Percentiles rank a stretch among this genome's conserved stretches.
Conservation (phyloP, 345 rosid genomes). For the Salix koriyanagi region DNA sequence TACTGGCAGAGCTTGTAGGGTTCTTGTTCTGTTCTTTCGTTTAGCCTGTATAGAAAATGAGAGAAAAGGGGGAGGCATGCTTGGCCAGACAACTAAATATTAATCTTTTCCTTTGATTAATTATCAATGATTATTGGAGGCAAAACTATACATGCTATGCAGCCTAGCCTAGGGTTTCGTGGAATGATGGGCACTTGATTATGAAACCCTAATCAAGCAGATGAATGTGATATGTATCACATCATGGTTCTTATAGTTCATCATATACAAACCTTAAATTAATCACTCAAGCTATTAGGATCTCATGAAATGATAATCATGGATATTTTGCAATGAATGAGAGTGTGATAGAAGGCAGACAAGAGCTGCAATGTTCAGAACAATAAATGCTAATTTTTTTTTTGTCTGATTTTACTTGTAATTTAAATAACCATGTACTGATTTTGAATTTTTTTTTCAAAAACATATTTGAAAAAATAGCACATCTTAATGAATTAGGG, state of each 20-base stretch:
- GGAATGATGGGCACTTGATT: background rate
- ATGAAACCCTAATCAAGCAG: background rate
- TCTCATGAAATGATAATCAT: background rate
- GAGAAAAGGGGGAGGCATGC: background rate
- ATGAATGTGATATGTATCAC: background rate
- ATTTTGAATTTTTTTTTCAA: too few species aligned
- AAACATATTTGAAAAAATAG: too few species aligned
- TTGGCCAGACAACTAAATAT: background rate
- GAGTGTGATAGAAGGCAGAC: background rate
- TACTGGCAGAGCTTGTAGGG: slow-evolving; percentile 8
- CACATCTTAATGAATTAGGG: too few species aligned
- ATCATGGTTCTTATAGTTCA: background rate
- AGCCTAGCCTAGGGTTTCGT: background rate
- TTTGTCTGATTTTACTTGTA: background rate
- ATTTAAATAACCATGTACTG: too few species aligned
- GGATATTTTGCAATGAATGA: background rate
- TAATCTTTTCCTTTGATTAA: background rate
- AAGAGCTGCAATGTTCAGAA: background rate
- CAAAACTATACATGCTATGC: background rate
- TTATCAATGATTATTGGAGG: too few species aligned
- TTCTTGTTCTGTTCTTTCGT: background rate
- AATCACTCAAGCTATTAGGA: background rate
- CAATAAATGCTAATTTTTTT: background rate
- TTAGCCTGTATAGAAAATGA: background rate
- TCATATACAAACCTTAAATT: background rate